phyloP scores from a whole-genome alignment of 2,329 filamentous ascomycete genomes.

The Sphaerostilbella broomeana region DNA sequence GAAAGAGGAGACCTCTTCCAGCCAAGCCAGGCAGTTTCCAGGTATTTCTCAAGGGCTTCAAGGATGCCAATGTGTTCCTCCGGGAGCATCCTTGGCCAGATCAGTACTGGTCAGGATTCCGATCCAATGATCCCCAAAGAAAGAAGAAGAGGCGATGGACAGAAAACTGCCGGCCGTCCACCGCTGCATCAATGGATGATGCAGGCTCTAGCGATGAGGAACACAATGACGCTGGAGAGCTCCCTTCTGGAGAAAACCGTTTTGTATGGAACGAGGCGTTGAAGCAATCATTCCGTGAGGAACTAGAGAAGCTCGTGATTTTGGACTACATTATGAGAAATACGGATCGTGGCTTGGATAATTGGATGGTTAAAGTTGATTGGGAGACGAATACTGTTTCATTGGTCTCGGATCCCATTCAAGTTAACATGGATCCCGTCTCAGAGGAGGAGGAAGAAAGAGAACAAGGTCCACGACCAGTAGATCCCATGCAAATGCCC shows the following conservation, averaged over 20 bases:
- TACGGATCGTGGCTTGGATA: constrained; percentile 91
- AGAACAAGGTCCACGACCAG: constrained; percentile 51
- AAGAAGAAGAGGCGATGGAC: constrained; percentile 70
- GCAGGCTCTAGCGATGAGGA: constrained; percentile 60
- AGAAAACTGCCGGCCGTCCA: constrained; percentile 68
- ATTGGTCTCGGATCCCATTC: constrained; percentile 73
- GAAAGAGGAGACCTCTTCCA: constrained; percentile 79
- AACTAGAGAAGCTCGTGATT: constrained; percentile 94
- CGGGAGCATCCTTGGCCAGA: constrained; percentile 97
- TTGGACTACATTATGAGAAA: constrained; percentile 99
- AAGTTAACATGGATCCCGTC: constrained; percentile 53
- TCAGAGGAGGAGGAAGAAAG: constrained; percentile 35
- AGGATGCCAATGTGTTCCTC: constrained; percentile 92
- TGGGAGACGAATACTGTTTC: constrained; percentile 75
- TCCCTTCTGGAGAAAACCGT: constrained; percentile 35
- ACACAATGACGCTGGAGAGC: constrained; percentile 29
- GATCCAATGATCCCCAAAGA: constrained; percentile 58
- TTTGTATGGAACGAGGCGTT: constrained; percentile 84
- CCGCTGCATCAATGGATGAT: constrained; percentile 46
- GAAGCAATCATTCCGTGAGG: constrained; percentile 88
- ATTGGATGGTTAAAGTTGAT: constrained; percentile 99
- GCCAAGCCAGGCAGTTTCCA: constrained; percentile 94
- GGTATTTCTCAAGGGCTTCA: constrained; percentile 93
- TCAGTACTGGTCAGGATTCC: constrained; percentile 66
- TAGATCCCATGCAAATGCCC: constrained; percentile 42